Evolutionary conservation across 805 yeast species (phyloP), one percentile per base, ranked within the genome.

Genomic region (Monosporozyma solicola): DNA sequence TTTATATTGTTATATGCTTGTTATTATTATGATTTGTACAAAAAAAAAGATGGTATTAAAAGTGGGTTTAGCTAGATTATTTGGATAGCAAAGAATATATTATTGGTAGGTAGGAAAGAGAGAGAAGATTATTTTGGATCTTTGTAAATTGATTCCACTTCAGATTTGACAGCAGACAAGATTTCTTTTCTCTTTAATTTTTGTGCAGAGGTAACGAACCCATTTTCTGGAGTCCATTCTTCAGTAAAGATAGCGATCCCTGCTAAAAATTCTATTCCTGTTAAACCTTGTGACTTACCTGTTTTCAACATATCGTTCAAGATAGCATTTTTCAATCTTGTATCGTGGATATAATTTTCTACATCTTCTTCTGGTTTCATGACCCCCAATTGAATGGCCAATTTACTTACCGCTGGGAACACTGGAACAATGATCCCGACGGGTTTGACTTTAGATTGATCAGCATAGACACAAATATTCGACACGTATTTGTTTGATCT

Each of bases 161-260:
- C 80, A 39, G 77, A 77, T 69, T 83, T 70, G 67, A 84, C 86
- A 56, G 83, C 80, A 37, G 76, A 80, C 60, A 88, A 74, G 66
- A 94, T 94, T 76, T 86, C 87, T 77, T 80, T 87, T 77, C 99
- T 86, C 77, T 92, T 97, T 64, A 94, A 78, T 74, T 94, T 94
- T 73, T 91, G 97, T 27, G 99, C 99, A 54, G 95, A 84, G 11
- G 98, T 90, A 53, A 94, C 95, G 59, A 75, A 88, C 0, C 97
- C 98, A 67, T 83, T 87, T 72, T 89, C 92, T 41, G 99, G 98
- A 45, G 98, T 94, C 98, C 99, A 94, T 74, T 94, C 99, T 50
- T 84, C 92, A 60, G 87, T 94, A 53, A 83, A 77, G 54, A 94
- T 68, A 15, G 85, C 89, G 55, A 86, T 77, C 60, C 92, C 95